A percentile compares a stretch with the other conserved stretches of the same genome.
Evolutionary conservation across 495 filamentous ascomycete genomes (phyloP).

Genomic region (Aspergillus wentii): DNA sequence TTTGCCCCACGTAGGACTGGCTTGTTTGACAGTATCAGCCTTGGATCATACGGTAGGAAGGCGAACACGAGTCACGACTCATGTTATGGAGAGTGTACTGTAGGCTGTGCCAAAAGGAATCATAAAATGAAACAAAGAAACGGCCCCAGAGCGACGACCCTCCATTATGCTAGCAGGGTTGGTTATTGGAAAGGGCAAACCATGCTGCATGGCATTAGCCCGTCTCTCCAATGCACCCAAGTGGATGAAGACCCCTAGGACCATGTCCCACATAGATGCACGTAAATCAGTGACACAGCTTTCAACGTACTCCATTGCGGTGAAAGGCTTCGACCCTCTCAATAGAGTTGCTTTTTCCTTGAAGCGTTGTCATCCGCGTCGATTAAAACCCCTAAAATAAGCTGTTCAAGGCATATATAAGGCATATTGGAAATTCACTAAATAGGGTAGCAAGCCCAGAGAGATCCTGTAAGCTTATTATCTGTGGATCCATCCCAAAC

Average conservation of each 20-base stretch:
- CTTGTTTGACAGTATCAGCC: too few relatives aligned
- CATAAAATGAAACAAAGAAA: too few relatives aligned
- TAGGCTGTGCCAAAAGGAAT: too few relatives aligned
- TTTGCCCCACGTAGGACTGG: too few relatives aligned
- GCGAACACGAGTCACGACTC: too few relatives aligned
- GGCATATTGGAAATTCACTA: conserved; percentile 1
- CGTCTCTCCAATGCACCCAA: conserved; percentile 11
- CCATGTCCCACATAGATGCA: conserved; percentile 13
- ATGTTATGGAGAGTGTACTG: too few relatives aligned
- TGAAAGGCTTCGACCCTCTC: conserved; percentile 4
- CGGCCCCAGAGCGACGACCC: too few relatives aligned
- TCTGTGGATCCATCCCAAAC: conserved; percentile 12
- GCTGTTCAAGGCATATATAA: conserved; percentile 2
- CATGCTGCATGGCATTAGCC: conserved; percentile 17
- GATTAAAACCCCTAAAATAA: too few relatives aligned
- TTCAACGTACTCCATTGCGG: conserved; percentile 9
- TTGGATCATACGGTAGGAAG: too few relatives aligned
- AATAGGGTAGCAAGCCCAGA: background rate
- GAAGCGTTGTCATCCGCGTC: too few relatives aligned
- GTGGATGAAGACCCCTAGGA: conserved; percentile 10
- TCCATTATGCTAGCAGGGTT: background rate
- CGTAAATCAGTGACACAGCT: conserved; percentile 15
- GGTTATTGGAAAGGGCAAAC: background rate
- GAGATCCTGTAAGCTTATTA: conserved; percentile 9
- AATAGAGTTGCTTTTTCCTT: too few relatives aligned